phyloP scores from a whole-genome alignment of 2,329 filamentous ascomycete genomes.

The Dichotomopilus funicola region DNA sequence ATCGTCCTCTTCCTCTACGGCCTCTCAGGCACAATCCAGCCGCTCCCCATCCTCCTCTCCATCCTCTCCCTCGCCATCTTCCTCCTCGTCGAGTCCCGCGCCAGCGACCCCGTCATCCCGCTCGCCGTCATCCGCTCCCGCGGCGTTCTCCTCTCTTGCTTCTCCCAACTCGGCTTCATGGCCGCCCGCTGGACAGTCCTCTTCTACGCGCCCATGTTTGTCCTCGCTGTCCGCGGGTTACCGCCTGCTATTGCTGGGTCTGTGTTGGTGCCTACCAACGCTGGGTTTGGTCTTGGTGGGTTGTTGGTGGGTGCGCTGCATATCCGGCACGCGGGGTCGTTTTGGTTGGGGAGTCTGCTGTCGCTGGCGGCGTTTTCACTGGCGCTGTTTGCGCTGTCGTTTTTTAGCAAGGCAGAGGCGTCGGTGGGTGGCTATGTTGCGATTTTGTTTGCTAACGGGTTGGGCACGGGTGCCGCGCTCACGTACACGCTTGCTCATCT shows the following conservation, averaged over 20 bases:
- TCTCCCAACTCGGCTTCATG: constrained; percentile 73
- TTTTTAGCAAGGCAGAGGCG: constrained; percentile 46
- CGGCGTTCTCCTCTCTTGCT: constrained; percentile 64
- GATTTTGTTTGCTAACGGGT: constrained; percentile 62
- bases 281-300: constrained; percentile 69
- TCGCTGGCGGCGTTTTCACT: constrained; percentile 55
- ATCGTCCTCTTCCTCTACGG: constrained; percentile 67
- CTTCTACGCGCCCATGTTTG: constrained; percentile 75
- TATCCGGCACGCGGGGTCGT: constrained; percentile 65
- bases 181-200: constrained; percentile 72
- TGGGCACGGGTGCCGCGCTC: constrained; percentile 63
- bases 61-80: constrained; percentile 46
- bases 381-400: constrained; percentile 43
- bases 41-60: constrained; percentile 55
- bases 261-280: constrained; percentile 74
- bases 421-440: constrained; percentile 49
- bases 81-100: constrained; percentile 56
- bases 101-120: constrained; percentile 67
- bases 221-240: constrained; percentile 67
- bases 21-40: constrained; percentile 57
- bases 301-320: constrained; percentile 69
- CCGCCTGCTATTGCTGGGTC: constrained; percentile 63
- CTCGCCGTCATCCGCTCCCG: constrained; percentile 62
- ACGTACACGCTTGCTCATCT: constrained; percentile 80
- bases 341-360: constrained; percentile 59